Evolutionary conservation across 1,284 basidiomycete species (phyloP).

Genomic region (Papiliotrema flavescens): DNA sequence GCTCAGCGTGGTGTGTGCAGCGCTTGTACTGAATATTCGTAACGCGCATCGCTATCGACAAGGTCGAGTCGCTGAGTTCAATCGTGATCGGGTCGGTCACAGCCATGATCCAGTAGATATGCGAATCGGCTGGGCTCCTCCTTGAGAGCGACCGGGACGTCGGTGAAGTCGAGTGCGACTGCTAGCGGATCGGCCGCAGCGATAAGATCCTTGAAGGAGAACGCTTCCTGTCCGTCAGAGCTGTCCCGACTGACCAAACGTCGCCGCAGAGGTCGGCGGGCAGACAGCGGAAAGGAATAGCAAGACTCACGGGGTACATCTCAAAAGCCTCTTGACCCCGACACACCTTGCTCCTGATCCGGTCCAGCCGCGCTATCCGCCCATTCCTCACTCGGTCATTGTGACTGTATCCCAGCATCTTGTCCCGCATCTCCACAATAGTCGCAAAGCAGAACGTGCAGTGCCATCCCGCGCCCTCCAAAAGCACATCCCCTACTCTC

Average conservation of each 20-base stretch:
- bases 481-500: constrained; percentile 52
- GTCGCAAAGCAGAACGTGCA: constrained; percentile 38
- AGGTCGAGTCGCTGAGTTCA: too few species aligned
- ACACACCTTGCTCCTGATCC: constrained; percentile 20
- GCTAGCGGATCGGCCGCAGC: constrained; percentile 12
- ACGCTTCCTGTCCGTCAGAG: constrained; percentile 18
- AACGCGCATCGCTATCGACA: too few species aligned
- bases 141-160: constrained; percentile 18
- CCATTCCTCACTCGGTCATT: constrained; percentile 24
- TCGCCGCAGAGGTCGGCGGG: neutral
- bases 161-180: constrained; percentile 10
- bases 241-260: neutral
- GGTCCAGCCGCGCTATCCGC: constrained; percentile 7
- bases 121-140: constrained; percentile 17
- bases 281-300: neutral
- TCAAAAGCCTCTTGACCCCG: constrained; percentile 25
- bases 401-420: constrained; percentile 33
- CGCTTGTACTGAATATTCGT: too few species aligned
- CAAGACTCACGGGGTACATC: constrained; percentile 30
- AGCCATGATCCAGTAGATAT: constrained; percentile 25
- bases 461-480: constrained; percentile 60
- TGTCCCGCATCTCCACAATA: constrained; percentile 24
- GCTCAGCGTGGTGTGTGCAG: too few species aligned
- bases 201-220: constrained; percentile 24
- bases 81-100: constrained; percentile 8